These are phyloP conservation scores for Globisporangium paroecandrum DNA, from an alignment of 352 stramenopile species.

Conservation along the genomic window DNA sequence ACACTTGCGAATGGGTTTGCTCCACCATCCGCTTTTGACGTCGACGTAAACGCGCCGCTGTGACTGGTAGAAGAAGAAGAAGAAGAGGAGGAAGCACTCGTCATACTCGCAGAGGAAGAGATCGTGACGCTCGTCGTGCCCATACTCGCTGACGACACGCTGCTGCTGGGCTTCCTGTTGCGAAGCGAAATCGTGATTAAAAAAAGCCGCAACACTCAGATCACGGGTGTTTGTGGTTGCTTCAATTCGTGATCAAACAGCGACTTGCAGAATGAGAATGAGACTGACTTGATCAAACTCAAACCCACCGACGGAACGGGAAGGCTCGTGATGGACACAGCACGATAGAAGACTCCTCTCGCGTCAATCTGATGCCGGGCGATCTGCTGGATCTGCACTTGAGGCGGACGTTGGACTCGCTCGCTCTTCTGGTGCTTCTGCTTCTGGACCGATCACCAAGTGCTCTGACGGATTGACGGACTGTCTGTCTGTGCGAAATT, in stretches of 20 bases:
- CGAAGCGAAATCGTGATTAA: conserved; percentile 18
- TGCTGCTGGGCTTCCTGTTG: conserved; percentile 14
- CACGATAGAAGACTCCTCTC: not conserved
- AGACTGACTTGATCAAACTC: not conserved
- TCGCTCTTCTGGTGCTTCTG: conserved; percentile 2
- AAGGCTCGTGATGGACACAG: not conserved
- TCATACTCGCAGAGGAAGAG: conserved; percentile 2
- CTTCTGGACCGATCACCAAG: conserved; percentile 3
- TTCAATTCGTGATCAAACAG: not conserved
- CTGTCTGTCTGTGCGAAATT: conserved; percentile 3
- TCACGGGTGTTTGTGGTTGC: not conserved
- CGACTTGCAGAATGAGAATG: conserved; percentile 2
- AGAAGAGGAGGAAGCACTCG: not conserved
- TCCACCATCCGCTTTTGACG: not conserved
- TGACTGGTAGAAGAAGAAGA: not conserved
- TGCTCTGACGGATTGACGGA: conserved; percentile 5
- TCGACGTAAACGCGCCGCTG: conserved; percentile 6
- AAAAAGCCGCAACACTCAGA: not conserved
- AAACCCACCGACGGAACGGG: not conserved
- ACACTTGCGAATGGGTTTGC: conserved; percentile 2
- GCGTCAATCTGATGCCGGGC: not conserved
- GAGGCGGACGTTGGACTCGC: not conserved
- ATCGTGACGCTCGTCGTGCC: conserved; percentile 14
- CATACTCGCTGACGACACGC: conserved; percentile 5
- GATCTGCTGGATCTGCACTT: not conserved